Evolutionary conservation across 2,329 filamentous ascomycete species (phyloP), one percentile per base, ranked within the genome.

Genomic region (Dothistroma pini): DNA sequence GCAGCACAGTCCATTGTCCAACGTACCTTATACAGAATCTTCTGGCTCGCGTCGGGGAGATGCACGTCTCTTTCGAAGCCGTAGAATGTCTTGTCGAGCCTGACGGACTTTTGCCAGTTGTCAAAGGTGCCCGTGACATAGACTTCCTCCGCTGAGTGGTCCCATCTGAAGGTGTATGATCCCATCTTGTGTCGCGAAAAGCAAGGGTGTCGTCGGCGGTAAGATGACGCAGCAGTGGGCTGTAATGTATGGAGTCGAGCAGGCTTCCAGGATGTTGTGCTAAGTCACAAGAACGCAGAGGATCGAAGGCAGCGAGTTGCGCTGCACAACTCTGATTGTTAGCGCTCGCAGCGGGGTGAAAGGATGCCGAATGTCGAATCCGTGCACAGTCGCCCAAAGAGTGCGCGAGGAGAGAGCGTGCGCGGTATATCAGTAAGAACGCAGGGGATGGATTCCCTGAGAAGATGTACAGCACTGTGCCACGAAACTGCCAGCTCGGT

Each of bases 121-220:
- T 97, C 93, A 75, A 97, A 97, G 65, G 90, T 93, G 75, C 95
- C 95, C 47, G 93, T 97, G 70, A 97, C 95, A 77, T 89, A 93
- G 76, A 97, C 93, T 75, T 96, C 89, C 69, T 87, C 84, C 74
- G 90, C 93, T 70, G 86, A 81, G 76, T 95, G 88, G 74, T 56
- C 52, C 58, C 58, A 51, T 11, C 51, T 12, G 19, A 53, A 53
- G 51, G 31, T 53, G 31, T 53, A 53, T 53, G 53, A 55, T 25
- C 38, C 53, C 53, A 55, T 41, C 8, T 38, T 55, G 53, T 10
- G n/a, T 19, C 31, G 29, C 34, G 54, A 31, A 48, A 41, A 56
- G 52, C 38, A 34, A 48, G 38, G 34, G 21, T 11, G 9, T 58
- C 19, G 55, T 49, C 41, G 44, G 35, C 32, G 31, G 56, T 52